Conservation (phyloP, 495 filamentous ascomycete species). For the Halenospora varia region DNA sequence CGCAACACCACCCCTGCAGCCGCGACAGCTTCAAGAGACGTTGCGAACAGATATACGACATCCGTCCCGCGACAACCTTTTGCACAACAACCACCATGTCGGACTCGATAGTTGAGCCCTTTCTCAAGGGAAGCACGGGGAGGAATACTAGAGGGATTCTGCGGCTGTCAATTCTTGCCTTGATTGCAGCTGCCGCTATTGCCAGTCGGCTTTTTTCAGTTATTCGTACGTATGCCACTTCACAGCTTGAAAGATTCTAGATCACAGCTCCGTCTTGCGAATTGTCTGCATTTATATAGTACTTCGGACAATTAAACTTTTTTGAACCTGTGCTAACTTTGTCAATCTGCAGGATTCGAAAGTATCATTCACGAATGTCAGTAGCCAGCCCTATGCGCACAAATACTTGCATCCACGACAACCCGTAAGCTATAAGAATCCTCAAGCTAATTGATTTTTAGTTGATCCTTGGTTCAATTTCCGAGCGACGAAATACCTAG, state of each 20-base stretch:
- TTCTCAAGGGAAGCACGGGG: conserved; percentile 34
- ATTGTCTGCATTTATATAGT: neutral
- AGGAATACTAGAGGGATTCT: conserved; percentile 79
- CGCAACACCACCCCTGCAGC: conserved; percentile 7
- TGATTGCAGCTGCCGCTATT: conserved; percentile 89
- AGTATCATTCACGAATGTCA: conserved; percentile 99
- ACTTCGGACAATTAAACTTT: too few relatives aligned
- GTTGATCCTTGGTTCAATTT: conserved; percentile 99
- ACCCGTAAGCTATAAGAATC: conserved; percentile 3
- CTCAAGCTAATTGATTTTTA: conserved; percentile 37
- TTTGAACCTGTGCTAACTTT: conserved; percentile 9
- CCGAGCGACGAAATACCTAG: conserved; percentile 94
- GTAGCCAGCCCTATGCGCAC: conserved; percentile 32
- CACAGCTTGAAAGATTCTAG: neutral
- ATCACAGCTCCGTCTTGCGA: neutral
- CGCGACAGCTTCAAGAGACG: conserved; percentile 14
- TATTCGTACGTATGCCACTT: conserved; percentile 65
- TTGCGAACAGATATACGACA: conserved; percentile 20
- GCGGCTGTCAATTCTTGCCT: conserved; percentile 84
- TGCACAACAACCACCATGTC: conserved; percentile 19
- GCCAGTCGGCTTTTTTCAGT: conserved; percentile 96
- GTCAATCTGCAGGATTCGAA: conserved; percentile 71
- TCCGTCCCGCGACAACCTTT: conserved; percentile 16
- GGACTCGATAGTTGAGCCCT: conserved; percentile 28
- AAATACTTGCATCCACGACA: conserved; percentile 5